Base-by-base conservation (phyloP, 139 green algal species). In the Raphidocelis subcapitata region DNA sequence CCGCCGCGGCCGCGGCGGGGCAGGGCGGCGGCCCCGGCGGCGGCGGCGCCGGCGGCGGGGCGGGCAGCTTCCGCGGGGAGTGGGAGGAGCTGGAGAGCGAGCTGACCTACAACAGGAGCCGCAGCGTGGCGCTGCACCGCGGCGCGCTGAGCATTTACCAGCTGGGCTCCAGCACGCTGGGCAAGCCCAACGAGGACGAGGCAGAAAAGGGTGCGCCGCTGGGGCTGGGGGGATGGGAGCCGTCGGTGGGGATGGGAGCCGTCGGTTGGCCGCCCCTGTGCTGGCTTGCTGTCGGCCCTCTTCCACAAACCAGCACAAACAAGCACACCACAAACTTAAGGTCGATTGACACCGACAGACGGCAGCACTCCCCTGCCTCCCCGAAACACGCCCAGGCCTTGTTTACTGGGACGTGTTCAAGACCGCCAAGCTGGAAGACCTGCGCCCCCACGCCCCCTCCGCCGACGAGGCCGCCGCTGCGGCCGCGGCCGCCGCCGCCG, bases 401-500 rank as follows among this genome's bases (percentile, higher is more conserved):
- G 84, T 88, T 20, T 86, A 80, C 65, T 93, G 85, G 84, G 85
- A 93, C 72, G 84, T 91, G 52, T 89, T 89, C 75, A 88, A 87
- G 78, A 79, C 66, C 3, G 85, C 65, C 21, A 62, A 74, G 44
- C 74, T 93, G 55, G 80, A 84, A 4, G 57, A 64, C 0, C 73
- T 92, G 32, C 81, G 89, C 74, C 62, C 56, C 8, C 79, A 82
- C 64, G 32, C 69, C 23, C n/a, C 35, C 24, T 57, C 55, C 62
- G 12, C 69, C 36, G 57, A 26, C 31, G n/a, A n/a, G n/a, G n/a
- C n/a, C n/a, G n/a, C n/a, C n/a, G n/a, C n/a, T n/a, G n/a, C n/a
- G n/a, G n/a, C n/a, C n/a, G n/a, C n/a, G n/a, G n/a, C n/a, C n/a
- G n/a, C n/a, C n/a, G n/a, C n/a, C n/a, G 20, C 46, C 18, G 69